Conservation (phyloP, 2,329 filamentous ascomycete genomes). For the Erysiphe pulchra region DNA sequence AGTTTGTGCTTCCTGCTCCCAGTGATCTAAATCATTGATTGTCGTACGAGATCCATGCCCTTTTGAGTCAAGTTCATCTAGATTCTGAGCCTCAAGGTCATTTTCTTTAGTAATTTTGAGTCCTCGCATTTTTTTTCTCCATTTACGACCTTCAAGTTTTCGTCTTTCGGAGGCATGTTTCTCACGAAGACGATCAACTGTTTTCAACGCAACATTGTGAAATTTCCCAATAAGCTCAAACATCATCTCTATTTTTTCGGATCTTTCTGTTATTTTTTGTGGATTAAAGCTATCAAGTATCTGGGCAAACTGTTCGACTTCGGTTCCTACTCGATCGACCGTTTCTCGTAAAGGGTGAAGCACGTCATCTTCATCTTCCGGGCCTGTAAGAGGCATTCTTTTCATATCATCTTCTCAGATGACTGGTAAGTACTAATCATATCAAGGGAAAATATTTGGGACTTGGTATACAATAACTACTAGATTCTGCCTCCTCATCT, state of each 20-base stretch:
- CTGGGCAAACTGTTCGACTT: slow-evolving; percentile 71
- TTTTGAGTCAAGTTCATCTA: slow-evolving; percentile 22
- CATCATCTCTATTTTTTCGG: slow-evolving; percentile 37
- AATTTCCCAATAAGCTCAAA: slow-evolving; percentile 42
- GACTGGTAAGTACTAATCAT: background rate
- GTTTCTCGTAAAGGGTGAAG: slow-evolving; percentile 35
- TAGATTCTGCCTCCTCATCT: slow-evolving; percentile 10
- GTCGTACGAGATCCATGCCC: slow-evolving; percentile 10
- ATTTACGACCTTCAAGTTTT: slow-evolving; percentile 8
- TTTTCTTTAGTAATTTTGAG: slow-evolving; percentile 10
- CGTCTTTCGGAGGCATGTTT: slow-evolving; percentile 13
- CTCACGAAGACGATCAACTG: slow-evolving; percentile 19
- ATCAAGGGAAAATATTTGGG: background rate
- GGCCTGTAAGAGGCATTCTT: slow-evolving; percentile 11
- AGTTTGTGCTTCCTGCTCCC: slow-evolving; percentile 66
- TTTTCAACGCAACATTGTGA: slow-evolving; percentile 26
- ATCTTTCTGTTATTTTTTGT: slow-evolving; percentile 19
- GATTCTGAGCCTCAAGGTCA: slow-evolving; percentile 21
- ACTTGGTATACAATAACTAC: slow-evolving; percentile 2
- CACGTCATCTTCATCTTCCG: slow-evolving; percentile 19
- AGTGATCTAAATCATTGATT: slow-evolving; percentile 28
- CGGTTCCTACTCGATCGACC: slow-evolving; percentile 44
- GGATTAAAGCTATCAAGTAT: slow-evolving; percentile 51
- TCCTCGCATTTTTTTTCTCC: slow-evolving; percentile 15
- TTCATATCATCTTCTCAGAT: slow-evolving; percentile 4